Evolutionary conservation across 1,284 basidiomycete species (phyloP).

Genomic region (Cutaneotrichosporon cutaneum): DNA sequence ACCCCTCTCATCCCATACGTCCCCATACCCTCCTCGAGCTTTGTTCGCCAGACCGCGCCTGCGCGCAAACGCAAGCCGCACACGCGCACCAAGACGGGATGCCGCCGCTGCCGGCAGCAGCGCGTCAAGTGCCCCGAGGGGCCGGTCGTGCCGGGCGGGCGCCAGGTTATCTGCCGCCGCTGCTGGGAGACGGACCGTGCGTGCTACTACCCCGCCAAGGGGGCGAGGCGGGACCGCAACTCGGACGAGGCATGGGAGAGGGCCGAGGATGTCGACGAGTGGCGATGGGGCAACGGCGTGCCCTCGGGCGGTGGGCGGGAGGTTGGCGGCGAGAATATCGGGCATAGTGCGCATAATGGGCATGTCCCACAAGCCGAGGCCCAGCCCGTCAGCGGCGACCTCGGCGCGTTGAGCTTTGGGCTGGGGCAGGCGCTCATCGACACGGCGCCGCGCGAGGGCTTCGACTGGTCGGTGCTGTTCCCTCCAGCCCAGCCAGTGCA

Average conservation of each 20-base stretch:
- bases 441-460: constrained; percentile 1
- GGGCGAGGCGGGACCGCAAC: constrained; percentile 14
- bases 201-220: constrained; percentile 26
- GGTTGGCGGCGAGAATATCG: background rate
- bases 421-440: constrained; percentile 5
- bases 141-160: constrained; percentile 2
- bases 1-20: background rate
- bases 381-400: too few relatives aligned
- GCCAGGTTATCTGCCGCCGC: constrained; percentile 23
- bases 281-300: constrained; percentile 10
- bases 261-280: constrained; percentile 19
- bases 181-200: constrained; percentile 25
- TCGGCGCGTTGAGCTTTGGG: background rate
- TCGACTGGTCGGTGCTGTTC: constrained; percentile 2
- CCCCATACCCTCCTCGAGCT: too few relatives aligned
- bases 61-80: constrained; percentile 17
- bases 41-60: background rate
- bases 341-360: too few relatives aligned
- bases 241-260: constrained; percentile 17
- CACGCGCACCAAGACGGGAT: constrained; percentile 25
- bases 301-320: background rate
- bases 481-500: background rate
- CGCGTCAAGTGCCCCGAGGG: constrained; percentile 30
- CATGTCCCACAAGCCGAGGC: too few relatives aligned
- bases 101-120: constrained; percentile 20